A percentile compares a stretch with the other conserved stretches of the same genome.
These are phyloP conservation scores for Moringa oleifera DNA, from an alignment of 345 rosid genomes.

Conservation along the genomic window DNA sequence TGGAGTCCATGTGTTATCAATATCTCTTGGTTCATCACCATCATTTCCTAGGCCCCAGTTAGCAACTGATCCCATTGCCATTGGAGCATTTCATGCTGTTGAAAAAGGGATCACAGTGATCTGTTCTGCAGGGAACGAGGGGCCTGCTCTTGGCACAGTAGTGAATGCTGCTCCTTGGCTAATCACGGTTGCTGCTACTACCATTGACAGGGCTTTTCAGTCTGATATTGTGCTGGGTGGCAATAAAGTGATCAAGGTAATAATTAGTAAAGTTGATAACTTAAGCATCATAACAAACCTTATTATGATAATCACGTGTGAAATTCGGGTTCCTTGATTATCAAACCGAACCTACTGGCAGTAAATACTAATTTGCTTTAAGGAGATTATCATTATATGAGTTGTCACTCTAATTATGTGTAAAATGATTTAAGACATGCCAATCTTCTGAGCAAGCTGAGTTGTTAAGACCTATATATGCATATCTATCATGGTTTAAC, in stretches of 20 bases:
- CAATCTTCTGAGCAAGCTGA: background rate
- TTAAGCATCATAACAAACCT: too few species aligned
- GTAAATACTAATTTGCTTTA: too few species aligned
- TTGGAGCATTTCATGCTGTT: conserved; percentile 78
- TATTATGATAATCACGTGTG: too few species aligned
- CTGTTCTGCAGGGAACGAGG: conserved; percentile 81
- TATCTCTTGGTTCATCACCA: conserved; percentile 62
- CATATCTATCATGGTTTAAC: too few species aligned
- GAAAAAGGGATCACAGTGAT: conserved; percentile 66
- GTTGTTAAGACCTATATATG: too few species aligned
- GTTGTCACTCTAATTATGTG: background rate
- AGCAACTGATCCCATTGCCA: conserved; percentile 54
- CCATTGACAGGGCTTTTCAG: conserved; percentile 78
- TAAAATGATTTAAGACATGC: background rate
- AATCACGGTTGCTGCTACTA: conserved; percentile 74
- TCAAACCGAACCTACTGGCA: too few species aligned
- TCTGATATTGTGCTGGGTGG: conserved; percentile 64
- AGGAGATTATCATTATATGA: too few species aligned
- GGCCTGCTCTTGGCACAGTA: conserved; percentile 45
- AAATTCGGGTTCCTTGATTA: too few species aligned
- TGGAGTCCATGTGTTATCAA: conserved; percentile 62
- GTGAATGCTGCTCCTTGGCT: conserved; percentile 81
- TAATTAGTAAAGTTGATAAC: background rate
- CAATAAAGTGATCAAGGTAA: conserved; percentile 55
- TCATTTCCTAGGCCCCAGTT: conserved; percentile 24